Base-by-base conservation (phyloP, 345 rosid genomes). In the Viola odorata region DNA sequence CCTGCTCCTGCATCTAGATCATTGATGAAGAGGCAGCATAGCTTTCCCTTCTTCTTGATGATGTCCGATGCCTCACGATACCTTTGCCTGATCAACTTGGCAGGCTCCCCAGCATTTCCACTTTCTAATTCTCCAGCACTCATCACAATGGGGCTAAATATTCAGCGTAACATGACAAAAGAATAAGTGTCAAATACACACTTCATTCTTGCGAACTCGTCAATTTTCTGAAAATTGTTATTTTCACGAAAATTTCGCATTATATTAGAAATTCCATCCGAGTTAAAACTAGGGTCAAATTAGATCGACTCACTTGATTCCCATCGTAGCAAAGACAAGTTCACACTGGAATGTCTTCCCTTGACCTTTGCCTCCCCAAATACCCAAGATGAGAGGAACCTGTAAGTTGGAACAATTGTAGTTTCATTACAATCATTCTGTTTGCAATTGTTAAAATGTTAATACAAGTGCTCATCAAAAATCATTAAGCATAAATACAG, bases 281-380 rank as follows among this genome's bases (percentile, higher is more conserved):
- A 23, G 32, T 23, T 23, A 23, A 23, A 23, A 23, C 1, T 23
- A 23, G 32, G 32, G 32, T 23, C 32, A 23, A 23, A 23, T 23
- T 23, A 23, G 32, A 23, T 23, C 32, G 32, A 23, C 50, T 47
- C 12, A 78, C 85, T 70, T 72, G 72, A 83, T 83, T 69, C 88
- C 84, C 85, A 80, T 76, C 66, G 78, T 83, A 53, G 81, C 81
- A 23, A 83, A 76, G 37, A 83, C 82, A 37, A 83, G 88, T 67
- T 83, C 83, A 45, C 85, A 83, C 11, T 80, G 85, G 77, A 83
- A 83, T 23, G 88, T 76, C 69, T 80, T 80, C 50, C 85, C 88
- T 67, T 82, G 88, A 23, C 88, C 85, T 76, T 80, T 80, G 62
- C 85, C 85, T 48, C 85, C 85, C 85, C 88, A 83, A 36, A 78